phyloP scores from a whole-genome alignment of 2,329 filamentous ascomycete genomes.

The Colletotrichum sp. region DNA sequence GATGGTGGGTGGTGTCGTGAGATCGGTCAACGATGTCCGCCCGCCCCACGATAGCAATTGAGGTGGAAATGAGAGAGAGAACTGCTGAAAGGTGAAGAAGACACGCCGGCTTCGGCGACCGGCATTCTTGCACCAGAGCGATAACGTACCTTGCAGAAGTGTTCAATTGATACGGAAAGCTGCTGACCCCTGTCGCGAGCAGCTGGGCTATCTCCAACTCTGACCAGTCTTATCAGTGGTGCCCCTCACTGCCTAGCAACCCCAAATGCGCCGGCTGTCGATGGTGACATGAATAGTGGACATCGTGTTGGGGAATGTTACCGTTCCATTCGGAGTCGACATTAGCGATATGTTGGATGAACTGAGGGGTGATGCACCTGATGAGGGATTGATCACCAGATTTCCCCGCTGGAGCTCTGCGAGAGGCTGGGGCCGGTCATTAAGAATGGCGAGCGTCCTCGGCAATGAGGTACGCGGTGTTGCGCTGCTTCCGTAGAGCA shows the following conservation, averaged over 20 bases:
- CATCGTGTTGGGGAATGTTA: conserved; percentile 13
- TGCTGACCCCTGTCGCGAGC: neutral
- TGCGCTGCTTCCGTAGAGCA: neutral
- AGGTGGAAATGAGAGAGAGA: neutral
- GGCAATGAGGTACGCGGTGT: neutral
- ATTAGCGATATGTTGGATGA: neutral
- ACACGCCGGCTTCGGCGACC: neutral
- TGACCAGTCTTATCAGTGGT: conserved; percentile 2
- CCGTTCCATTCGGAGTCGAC: conserved; percentile 6
- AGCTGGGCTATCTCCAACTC: neutral
- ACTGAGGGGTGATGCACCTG: neutral
- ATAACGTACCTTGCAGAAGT: neutral
- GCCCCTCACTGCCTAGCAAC: conserved; percentile 10
- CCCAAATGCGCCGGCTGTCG: neutral
- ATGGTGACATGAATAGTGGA: conserved; percentile 20
- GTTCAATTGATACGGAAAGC: neutral
- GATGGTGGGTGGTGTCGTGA: neutral
- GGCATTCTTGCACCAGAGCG: neutral
- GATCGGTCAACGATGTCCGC: neutral
- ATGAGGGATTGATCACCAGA: neutral
- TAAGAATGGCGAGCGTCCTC: conserved; percentile 1
- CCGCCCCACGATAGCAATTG: neutral
- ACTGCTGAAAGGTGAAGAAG: neutral
- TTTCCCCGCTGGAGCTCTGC: neutral
- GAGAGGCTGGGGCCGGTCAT: neutral